Conservation (phyloP, 2,329 filamentous ascomycete genomes). For the Diaporthe longicolla region DNA sequence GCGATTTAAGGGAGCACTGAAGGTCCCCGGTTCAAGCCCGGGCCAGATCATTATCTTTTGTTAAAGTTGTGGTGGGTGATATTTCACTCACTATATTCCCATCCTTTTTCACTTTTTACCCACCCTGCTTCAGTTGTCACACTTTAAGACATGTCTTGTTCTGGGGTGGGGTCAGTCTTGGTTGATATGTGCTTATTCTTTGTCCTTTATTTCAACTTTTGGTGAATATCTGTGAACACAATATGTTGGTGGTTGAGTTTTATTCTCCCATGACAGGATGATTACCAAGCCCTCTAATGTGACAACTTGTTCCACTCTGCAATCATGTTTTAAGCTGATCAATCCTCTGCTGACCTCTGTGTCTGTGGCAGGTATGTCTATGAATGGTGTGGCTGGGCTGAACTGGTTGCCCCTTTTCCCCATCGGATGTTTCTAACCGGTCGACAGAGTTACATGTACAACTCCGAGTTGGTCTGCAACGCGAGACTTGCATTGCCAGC, state of each 20-base stretch:
- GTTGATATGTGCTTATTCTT: not conserved
- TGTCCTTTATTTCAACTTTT: too few relatives aligned
- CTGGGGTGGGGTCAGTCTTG: not conserved
- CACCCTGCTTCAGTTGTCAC: not conserved
- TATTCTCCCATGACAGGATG: not conserved
- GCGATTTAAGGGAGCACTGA: not conserved
- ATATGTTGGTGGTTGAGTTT: not conserved
- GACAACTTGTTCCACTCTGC: not conserved
- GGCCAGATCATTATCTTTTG: slow-evolving; percentile 29
- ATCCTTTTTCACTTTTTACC: not conserved
- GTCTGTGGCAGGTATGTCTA: not conserved
- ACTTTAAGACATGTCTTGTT: not conserved
- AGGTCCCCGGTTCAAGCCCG: slow-evolving; percentile 40
- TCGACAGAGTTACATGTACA: not conserved
- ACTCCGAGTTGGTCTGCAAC: not conserved
- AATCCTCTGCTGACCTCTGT: not conserved
- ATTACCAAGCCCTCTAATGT: not conserved
- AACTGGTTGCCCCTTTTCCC: not conserved
- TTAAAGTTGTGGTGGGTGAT: not conserved
- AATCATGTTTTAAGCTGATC: not conserved
- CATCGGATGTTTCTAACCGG: not conserved
- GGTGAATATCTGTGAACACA: too few relatives aligned
- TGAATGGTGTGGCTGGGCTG: not conserved
- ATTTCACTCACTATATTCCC: not conserved
- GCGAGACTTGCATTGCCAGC: too few relatives aligned